Evolutionary conservation across 805 yeast species (phyloP).

Genomic region (Candida pini): DNA sequence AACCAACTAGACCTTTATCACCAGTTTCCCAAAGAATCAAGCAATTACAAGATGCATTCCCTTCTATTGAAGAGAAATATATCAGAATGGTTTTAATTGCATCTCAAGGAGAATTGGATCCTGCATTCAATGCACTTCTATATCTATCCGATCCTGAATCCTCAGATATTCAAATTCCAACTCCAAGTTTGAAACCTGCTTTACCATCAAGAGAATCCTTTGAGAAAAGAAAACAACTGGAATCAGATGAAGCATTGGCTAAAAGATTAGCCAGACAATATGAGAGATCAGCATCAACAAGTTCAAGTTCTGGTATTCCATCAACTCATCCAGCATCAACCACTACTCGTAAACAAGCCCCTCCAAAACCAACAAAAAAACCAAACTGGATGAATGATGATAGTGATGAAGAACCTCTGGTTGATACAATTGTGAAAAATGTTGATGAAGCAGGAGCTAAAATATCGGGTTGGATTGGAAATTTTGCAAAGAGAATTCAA

Average conservation of each 20-base stretch:
- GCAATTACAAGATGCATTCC: slow-evolving; percentile 82
- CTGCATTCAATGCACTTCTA: slow-evolving; percentile 83
- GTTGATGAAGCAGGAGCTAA: slow-evolving; percentile 75
- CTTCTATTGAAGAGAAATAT: slow-evolving; percentile 63
- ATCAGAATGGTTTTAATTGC: slow-evolving; percentile 82
- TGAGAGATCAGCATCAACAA: slow-evolving; percentile 12
- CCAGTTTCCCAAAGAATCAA: slow-evolving; percentile 49
- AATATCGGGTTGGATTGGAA: slow-evolving; percentile 74
- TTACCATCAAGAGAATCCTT: slow-evolving; percentile 29
- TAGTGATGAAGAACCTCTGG: slow-evolving; percentile 41
- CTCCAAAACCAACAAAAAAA: slow-evolving; percentile 24
- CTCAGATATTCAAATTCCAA: slow-evolving; percentile 47
- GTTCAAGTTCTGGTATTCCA: slow-evolving; percentile 1
- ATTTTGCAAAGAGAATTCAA: slow-evolving; percentile 46
- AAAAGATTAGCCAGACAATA: slow-evolving; percentile 69
- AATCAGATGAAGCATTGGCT: slow-evolving; percentile 73
- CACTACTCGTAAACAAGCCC: slow-evolving; percentile 7
- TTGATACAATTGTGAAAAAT: slow-evolving; percentile 64
- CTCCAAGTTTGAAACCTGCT: slow-evolving; percentile 28
- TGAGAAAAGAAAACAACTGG: slow-evolving; percentile 25
- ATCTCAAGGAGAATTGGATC: slow-evolving; percentile 70
- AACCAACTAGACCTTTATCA: slow-evolving; percentile 57
- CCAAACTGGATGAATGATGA: slow-evolving; percentile 23
- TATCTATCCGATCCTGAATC: slow-evolving; percentile 74
- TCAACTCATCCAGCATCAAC: background rate